Evolutionary conservation across 495 filamentous ascomycete species (phyloP), one percentile per base, ranked within the genome.

Genomic region (Ramalina peruviana): DNA sequence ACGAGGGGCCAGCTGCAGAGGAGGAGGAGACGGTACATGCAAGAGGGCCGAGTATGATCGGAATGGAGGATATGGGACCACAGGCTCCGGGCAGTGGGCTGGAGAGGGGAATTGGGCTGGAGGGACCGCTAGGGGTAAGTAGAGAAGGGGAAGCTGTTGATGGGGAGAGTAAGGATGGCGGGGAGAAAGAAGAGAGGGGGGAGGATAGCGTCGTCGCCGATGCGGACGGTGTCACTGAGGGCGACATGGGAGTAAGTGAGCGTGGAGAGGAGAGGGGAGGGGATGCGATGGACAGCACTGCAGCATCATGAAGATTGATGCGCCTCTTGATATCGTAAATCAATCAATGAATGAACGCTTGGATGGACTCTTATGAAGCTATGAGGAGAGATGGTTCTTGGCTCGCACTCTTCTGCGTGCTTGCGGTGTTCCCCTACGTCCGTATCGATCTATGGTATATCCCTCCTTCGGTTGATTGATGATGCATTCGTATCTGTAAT

Each of bases 51-150:
- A 76, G 82, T 11, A 73, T 85, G 50, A 79, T 98, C 21, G 89
- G 88, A 0, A 77, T 86, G 23, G 83, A 88, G 58, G 92, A 98
- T 60, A 80, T 84, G 60, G 92, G 92, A 1, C 78, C 86, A 16
- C 90, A 95, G 62, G 69, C 74, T 20, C 67, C 33, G 45, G 51
- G 43, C 27, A 58, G 40, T 41, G 51, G 49, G n/a, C 42, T 43
- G 38, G 59, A 26, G 27, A 48, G 52, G 39, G 60, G 25, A 23
- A 51, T 56, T 16, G 54, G 55, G 20, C 49, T 56, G 11, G 54
- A 54, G 21, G 53, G 47, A 17, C 49, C 53, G 19, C 17, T 57
- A 41, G 58, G 56, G 15, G 44, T 50, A 50, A 49, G 26, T 50
- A 48, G 45, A 25, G 41, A 43, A 39, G 36, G 7, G 17, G 51